phyloP scores from a whole-genome alignment of 2,329 filamentous ascomycete species.

The Tolypocladium tundrense region DNA sequence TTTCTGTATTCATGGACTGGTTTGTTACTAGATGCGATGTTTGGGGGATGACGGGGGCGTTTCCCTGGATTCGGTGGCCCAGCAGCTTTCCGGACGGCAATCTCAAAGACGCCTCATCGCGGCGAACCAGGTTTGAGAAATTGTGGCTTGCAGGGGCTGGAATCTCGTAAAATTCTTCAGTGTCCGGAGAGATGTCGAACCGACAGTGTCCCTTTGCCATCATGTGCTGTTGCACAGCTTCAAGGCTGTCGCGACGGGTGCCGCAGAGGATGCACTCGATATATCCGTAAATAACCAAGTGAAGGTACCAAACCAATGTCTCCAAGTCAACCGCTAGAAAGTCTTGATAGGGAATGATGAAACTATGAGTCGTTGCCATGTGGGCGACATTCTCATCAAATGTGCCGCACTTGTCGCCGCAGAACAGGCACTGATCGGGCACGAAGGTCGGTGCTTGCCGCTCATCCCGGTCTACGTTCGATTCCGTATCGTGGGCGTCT shows the following conservation, averaged over 20 bases:
- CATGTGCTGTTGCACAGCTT: constrained; percentile 43
- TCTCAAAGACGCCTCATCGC: constrained; percentile 4
- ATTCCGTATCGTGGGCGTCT: not conserved
- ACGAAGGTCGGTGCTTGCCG: constrained; percentile 11
- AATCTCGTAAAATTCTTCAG: constrained; percentile 30
- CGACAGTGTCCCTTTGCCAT: constrained; percentile 36
- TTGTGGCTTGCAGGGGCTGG: constrained; percentile 1
- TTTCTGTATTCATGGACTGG: not conserved
- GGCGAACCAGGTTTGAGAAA: not conserved
- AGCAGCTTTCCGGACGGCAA: constrained; percentile 26
- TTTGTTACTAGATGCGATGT: not conserved
- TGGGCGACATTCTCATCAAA: constrained; percentile 31
- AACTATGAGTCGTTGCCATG: constrained; percentile 38
- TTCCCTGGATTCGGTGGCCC: constrained; percentile 8
- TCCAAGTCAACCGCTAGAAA: constrained; percentile 33
- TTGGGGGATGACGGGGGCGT: not conserved
- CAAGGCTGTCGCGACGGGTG: constrained; percentile 26
- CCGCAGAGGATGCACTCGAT: constrained; percentile 43
- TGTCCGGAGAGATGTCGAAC: constrained; percentile 28
- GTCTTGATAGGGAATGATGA: constrained; percentile 29
- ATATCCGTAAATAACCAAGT: constrained; percentile 36
- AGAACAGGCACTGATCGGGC: constrained; percentile 31
- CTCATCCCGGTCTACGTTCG: constrained; percentile 2
- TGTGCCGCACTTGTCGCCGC: constrained; percentile 14
- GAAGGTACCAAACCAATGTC: constrained; percentile 35